Base-by-base conservation (phyloP, 225 moss, liverwort and hornwort genomes). In the Climacium dendroides region DNA sequence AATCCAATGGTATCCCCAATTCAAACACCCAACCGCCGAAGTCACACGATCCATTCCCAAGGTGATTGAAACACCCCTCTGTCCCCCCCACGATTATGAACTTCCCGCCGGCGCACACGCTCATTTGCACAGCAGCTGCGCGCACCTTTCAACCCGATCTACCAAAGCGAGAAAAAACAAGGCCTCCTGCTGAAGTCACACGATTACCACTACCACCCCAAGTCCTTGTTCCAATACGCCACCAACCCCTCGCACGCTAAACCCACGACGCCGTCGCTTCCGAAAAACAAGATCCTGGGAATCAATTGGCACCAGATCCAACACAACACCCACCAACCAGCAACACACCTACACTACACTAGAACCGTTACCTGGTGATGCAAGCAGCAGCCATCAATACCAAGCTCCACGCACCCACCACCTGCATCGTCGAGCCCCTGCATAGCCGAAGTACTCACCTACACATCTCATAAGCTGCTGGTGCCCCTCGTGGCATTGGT, bases 261-360 rank as follows among this genome's bases (percentile, higher is more conserved):
- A 76, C 80, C 83, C 89, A 71, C 76, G 28, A 28, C 10, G 7
- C 52, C 9, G 53, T 43, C 13, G 81, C 74, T 11, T 78, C 67
- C 81, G 77, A 85, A 70, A 82, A 81, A 39, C 58, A 34, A 78
- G 87, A 82, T 87, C 78, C 72, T 63, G 9, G n/a, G 74, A 88
- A 85, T 74, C 72, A 85, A 91, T 87, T 85, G 66, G n/a, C 47
- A 60, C 79, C 41, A 87, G 84, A 89, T 87, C 82, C 84, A 78
- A 69, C 69, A 76, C 58, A 15, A 83, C 15, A 12, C 53, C 76
- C 50, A 78, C 80, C 87, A 70, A 82, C 89, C 82, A 76, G 82
- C 85, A 81, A 64, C 34, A 26, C 63, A 24, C 60, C 89, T 69
- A 86, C 43, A 24, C 78, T 61, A 60, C 39, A 52, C 62, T 30